Conservation (phyloP, 768 basidiomycete species). For the Mycena filopes region DNA sequence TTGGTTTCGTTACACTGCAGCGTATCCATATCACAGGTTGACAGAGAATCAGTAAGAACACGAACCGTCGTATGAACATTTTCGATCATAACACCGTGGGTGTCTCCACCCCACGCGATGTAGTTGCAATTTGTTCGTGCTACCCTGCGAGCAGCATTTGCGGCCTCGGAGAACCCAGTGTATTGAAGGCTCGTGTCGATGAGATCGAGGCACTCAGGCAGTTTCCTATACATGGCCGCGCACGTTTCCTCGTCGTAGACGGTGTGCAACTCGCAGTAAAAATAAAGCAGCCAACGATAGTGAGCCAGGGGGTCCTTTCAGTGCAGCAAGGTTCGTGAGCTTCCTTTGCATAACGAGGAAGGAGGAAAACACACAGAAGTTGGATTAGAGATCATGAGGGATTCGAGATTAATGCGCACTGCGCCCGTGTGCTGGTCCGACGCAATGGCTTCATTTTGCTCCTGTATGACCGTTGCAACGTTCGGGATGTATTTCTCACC, state of each 20-base stretch:
- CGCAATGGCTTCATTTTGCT: constrained; percentile 38
- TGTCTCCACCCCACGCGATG: constrained; percentile 27
- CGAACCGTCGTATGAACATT: constrained; percentile 11
- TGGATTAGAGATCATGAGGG: constrained; percentile 41
- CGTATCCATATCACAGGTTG: neutral
- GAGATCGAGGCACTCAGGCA: constrained; percentile 37
- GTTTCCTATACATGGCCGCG: constrained; percentile 28
- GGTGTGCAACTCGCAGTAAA: constrained; percentile 36
- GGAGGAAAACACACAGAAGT: constrained; percentile 3
- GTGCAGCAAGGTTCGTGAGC: neutral
- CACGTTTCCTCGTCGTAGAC: constrained; percentile 40
- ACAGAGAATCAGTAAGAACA: neutral
- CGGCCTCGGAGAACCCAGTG: constrained; percentile 14
- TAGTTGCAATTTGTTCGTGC: constrained; percentile 20
- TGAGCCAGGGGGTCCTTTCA: constrained; percentile 38
- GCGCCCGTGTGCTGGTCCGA: constrained; percentile 27
- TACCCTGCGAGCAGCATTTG: constrained; percentile 10
- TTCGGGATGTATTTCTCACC: constrained; percentile 44
- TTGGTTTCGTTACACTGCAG: constrained; percentile 9
- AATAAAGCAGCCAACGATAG: constrained; percentile 39
- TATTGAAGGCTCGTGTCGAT: constrained; percentile 19
- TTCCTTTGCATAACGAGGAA: neutral
- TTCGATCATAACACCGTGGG: constrained; percentile 26
- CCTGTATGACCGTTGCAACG: constrained; percentile 46
- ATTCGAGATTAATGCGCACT: constrained; percentile 40